Evolutionary conservation across 2,329 filamentous ascomycete genomes (phyloP).

Genomic region (Didymella lethalis): DNA sequence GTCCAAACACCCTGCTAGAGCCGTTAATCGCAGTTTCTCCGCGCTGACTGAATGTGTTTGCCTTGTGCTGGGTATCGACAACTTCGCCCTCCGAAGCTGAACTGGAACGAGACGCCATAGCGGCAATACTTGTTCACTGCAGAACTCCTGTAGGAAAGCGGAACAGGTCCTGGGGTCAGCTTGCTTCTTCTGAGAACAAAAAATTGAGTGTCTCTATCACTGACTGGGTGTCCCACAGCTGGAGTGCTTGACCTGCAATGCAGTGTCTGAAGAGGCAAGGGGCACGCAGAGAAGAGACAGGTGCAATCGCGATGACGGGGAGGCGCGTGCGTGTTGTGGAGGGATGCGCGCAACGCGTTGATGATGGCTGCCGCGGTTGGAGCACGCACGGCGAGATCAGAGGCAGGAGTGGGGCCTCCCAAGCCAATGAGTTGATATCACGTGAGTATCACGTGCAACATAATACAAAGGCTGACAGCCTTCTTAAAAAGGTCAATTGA

Average conservation of each 20-base stretch:
- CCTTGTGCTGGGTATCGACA: slow-evolving; percentile 41
- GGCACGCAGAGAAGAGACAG: slow-evolving; percentile 39
- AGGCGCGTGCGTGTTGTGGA: slow-evolving; percentile 22
- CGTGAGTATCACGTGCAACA: slow-evolving; percentile 6
- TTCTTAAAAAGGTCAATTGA: neutral
- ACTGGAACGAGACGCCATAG: slow-evolving; percentile 38
- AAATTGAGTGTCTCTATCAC: slow-evolving; percentile 46
- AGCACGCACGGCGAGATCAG: slow-evolving; percentile 9
- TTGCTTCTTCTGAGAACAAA: slow-evolving; percentile 37
- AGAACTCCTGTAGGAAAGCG: slow-evolving; percentile 23
- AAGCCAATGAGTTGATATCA: neutral
- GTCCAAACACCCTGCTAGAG: slow-evolving; percentile 43
- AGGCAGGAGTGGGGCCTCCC: slow-evolving; percentile 13
- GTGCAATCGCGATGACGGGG: slow-evolving; percentile 27
- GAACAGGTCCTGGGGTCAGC: slow-evolving; percentile 40
- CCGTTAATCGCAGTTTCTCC: slow-evolving; percentile 46
- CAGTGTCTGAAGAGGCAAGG: slow-evolving; percentile 34
- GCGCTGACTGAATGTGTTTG: slow-evolving; percentile 44
- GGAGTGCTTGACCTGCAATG: slow-evolving; percentile 34
- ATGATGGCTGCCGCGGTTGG: slow-evolving; percentile 17
- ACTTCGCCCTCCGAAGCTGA: slow-evolving; percentile 45
- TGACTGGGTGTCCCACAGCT: slow-evolving; percentile 47
- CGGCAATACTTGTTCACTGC: slow-evolving; percentile 17
- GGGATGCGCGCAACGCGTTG: slow-evolving; percentile 25
- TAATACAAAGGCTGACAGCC: neutral